Evolutionary conservation across 2,329 filamentous ascomycete species (phyloP), one percentile per base, ranked within the genome.

Genomic region (Purpureocillium lavendulum): DNA sequence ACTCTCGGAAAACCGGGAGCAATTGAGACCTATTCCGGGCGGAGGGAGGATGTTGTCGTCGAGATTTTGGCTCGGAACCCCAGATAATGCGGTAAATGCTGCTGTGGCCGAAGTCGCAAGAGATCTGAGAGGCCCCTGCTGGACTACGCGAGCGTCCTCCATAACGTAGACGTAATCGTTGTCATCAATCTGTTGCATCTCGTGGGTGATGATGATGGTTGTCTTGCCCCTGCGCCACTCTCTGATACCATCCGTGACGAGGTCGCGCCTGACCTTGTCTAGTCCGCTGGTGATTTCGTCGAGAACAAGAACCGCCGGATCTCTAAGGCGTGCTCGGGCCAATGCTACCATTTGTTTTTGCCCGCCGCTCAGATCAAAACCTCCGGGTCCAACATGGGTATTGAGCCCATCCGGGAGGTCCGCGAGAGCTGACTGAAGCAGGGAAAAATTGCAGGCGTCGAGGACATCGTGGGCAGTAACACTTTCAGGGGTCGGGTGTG

Each of bases 141-240:
- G 77, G 0, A 83, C 72, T 0, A 95, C 66, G 0, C 55, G 56
- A 0, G 85, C 83, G 10, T 78, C 62, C 26, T 90, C 82, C 55
- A 97, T 65, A 10, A 95, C 73, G 48, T 89, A 94, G 0, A 94
- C 73, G 45, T 82, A 89, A 46, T 97, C 88, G 0, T 79, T 58
- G 0, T 77, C 64, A 4, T 64, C 58, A 9, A 97, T 90, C 48
- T 90, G 84, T 0, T 77, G 73, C 26, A 92, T 74, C 47, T 97
- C 87, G 53, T 97, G 90, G 0, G 92, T 96, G 50, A 97, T 90
- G 48, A 97, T 78, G 38, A 97, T 85, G 0, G 90, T 97, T 0
- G 89, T 96, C 56, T 86, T 92, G 0, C 75, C 82, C 29, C 64
- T 66, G 16, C 92, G 73, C 90, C 88, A 96, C 15, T 72, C 54